Conservation (phyloP, 192 early-diverging fungal species). For the Backusella morwellensis region DNA sequence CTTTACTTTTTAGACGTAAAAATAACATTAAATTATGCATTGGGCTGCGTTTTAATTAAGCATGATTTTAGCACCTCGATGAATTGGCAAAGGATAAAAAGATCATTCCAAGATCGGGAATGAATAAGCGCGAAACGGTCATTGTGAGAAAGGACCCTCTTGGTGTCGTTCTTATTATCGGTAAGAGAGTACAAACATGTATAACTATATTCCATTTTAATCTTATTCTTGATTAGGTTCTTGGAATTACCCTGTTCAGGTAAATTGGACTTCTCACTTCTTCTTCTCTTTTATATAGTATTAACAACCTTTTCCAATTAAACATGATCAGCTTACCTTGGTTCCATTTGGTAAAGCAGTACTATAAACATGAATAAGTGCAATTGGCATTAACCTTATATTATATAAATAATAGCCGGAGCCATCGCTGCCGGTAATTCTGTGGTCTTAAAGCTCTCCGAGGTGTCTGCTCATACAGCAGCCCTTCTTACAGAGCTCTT, state of each 20-base stretch:
- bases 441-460: constrained; percentile 79
- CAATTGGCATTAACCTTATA: too few species aligned
- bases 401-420: constrained; percentile 43
- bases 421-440: constrained; percentile 92
- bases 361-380: background rate
- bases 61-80: constrained; percentile 51
- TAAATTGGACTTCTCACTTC: constrained; percentile 42
- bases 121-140: constrained; percentile 44
- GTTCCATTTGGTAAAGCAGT: constrained; percentile 21
- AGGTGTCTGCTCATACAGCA: constrained; percentile 70
- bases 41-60: background rate
- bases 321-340: constrained; percentile 9
- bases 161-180: constrained; percentile 72
- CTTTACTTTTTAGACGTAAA: constrained; percentile 37
- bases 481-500: constrained; percentile 63
- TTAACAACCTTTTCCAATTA: background rate
- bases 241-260: constrained; percentile 57
- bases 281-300: constrained; percentile 17
- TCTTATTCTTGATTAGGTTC: constrained; percentile 19
- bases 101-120: constrained; percentile 32
- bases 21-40: background rate
- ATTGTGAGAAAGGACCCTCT: constrained; percentile 71
- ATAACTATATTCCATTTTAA: constrained; percentile 1
- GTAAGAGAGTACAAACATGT: constrained; percentile 51
- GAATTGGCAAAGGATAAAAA: constrained; percentile 50